These are phyloP conservation scores for Chaetomium olivaceum DNA, from an alignment of 2,329 filamentous ascomycete genomes.

Conservation along the genomic window DNA sequence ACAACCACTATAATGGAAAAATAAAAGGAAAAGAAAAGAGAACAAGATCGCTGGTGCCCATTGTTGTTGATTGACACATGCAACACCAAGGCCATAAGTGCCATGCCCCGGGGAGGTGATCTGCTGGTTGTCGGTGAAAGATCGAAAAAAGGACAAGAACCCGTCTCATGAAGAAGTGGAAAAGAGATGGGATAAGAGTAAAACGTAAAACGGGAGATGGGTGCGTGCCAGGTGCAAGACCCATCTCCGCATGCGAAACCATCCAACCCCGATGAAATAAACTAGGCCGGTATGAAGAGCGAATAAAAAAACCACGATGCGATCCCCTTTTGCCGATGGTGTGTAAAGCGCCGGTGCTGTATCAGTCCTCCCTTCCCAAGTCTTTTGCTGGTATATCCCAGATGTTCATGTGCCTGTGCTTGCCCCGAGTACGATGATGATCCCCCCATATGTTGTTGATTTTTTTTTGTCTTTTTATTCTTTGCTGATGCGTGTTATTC, in stretches of 20 bases:
- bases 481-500: slow-evolving; percentile 7
- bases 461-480: slow-evolving; percentile 22
- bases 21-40: neutral
- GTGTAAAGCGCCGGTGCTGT: slow-evolving; percentile 20
- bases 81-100: neutral
- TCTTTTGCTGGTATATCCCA: slow-evolving; percentile 21
- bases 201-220: neutral
- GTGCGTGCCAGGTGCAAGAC: neutral
- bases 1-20: slow-evolving; percentile 18
- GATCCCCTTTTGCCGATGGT: slow-evolving; percentile 22
- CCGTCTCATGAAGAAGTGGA: neutral
- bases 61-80: neutral
- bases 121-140: neutral
- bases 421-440: slow-evolving; percentile 14
- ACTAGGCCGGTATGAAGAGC: slow-evolving; percentile 5
- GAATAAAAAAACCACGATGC: slow-evolving; percentile 15
- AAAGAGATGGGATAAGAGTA: neutral
- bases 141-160: neutral
- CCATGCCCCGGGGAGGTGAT: neutral
- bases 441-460: slow-evolving; percentile 11
- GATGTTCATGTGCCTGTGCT: slow-evolving; percentile 16
- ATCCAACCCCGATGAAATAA: slow-evolving; percentile 17
- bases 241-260: slow-evolving; percentile 13
- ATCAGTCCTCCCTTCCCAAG: slow-evolving; percentile 21
- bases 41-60: neutral